Conservation (phyloP, 345 rosid species). For the Triadica sebifera region DNA sequence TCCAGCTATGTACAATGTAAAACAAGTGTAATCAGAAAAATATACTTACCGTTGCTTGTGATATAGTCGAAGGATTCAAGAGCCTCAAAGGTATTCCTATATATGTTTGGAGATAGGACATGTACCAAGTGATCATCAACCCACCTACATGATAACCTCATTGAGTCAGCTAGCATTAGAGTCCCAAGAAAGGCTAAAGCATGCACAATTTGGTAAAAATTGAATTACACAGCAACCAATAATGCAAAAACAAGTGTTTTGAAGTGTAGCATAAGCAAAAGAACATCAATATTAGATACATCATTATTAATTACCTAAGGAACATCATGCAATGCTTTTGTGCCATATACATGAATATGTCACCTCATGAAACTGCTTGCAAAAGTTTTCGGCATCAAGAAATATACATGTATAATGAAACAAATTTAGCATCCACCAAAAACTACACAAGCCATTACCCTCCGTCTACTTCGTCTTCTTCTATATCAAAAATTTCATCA, state of each 20-base stretch:
- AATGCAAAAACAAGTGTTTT: not conserved
- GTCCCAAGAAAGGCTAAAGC: slow-evolving; percentile 5
- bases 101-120: slow-evolving; percentile 87
- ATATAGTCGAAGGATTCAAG: slow-evolving; percentile 90
- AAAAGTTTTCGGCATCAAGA: not conserved
- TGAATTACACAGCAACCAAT: slow-evolving; percentile 7
- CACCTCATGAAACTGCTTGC: not conserved
- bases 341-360: not conserved
- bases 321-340: not conserved
- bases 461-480: not conserved
- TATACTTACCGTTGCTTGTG: slow-evolving; percentile 65
- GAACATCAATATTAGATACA: not conserved
- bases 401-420: no score
- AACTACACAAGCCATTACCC: not conserved
- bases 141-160: slow-evolving; percentile 50
- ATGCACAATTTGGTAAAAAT: not conserved
- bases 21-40: slow-evolving; percentile 4
- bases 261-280: not conserved
- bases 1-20: slow-evolving; percentile 51
- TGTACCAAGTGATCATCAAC: slow-evolving; percentile 92
- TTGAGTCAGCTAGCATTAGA: not conserved
- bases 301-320: not conserved
- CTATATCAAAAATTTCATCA: not conserved
- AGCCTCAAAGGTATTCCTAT: slow-evolving; percentile 74
- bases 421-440: not conserved